Evolutionary conservation across 176 grass and related monocot species (phyloP).

Genomic region (Carex cristatella): DNA sequence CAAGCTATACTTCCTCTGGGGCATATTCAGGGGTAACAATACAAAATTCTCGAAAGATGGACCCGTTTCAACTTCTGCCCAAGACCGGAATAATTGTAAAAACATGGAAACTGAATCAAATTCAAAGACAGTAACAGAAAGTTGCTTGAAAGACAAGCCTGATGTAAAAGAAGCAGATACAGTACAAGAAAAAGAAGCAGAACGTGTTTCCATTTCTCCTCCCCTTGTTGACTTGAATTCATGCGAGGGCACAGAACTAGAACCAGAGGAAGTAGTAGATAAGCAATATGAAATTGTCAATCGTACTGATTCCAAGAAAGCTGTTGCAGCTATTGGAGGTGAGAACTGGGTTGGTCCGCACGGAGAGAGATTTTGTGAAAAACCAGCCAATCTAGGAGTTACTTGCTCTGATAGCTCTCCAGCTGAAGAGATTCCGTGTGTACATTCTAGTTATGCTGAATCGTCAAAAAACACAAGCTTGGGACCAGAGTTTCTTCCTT

Average conservation of each 20-base stretch:
- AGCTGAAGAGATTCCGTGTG: background rate
- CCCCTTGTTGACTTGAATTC: slow-evolving; percentile 9
- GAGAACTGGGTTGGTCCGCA: background rate
- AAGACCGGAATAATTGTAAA: slow-evolving; percentile 22
- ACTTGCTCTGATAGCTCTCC: background rate
- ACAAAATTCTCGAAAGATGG: slow-evolving; percentile 17
- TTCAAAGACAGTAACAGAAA: slow-evolving; percentile 3
- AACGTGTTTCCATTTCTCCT: slow-evolving; percentile 10
- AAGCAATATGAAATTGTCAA: background rate
- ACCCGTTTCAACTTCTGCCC: slow-evolving; percentile 14
- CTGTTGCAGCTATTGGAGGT: background rate
- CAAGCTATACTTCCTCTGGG: slow-evolving; percentile 90
- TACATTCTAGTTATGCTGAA: background rate
- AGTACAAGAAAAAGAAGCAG: background rate
- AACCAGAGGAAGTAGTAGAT: slow-evolving; percentile 15
- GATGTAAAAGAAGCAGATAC: slow-evolving; percentile 26
- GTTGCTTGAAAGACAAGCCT: slow-evolving; percentile 26
- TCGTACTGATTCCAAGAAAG: background rate
- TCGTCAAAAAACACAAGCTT: background rate
- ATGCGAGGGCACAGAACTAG: slow-evolving; percentile 22
- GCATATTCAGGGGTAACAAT: slow-evolving; percentile 65
- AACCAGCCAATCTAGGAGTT: background rate
- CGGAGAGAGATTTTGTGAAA: background rate
- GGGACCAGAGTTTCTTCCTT: background rate
- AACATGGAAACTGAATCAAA: slow-evolving; percentile 14